Percentiles rank a stretch among this genome's conserved stretches.
These are phyloP conservation scores for Syncephalastrum monosporum DNA, from an alignment of 371 early-diverging fungal species.

Conservation along the genomic window DNA sequence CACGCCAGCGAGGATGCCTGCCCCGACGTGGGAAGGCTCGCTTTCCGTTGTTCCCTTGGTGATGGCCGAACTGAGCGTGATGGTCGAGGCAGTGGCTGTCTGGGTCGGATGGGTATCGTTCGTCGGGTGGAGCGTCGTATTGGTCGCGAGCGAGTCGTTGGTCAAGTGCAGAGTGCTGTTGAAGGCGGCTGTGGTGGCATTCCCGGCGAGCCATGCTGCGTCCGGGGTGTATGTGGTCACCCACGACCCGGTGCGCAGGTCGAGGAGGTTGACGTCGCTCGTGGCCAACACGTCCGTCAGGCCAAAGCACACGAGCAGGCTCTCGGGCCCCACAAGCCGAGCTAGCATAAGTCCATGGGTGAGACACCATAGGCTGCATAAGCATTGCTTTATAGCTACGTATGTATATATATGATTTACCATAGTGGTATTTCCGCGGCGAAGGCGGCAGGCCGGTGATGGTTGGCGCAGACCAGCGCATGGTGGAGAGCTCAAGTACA, in stretches of 20 bases:
- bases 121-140: background rate
- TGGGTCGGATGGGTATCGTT: background rate
- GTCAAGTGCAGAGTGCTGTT: slow-evolving; percentile 9
- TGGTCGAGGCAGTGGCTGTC: too few species aligned
- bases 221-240: slow-evolving; percentile 27
- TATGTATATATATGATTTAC: slow-evolving; percentile 13
- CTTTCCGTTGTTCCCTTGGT: background rate
- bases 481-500: slow-evolving; percentile 29
- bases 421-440: slow-evolving; percentile 43
- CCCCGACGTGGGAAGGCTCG: slow-evolving; percentile 15
- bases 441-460: slow-evolving; percentile 34
- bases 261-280: slow-evolving; percentile 18
- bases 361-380: too few species aligned
- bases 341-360: background rate
- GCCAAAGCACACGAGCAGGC: too few species aligned
- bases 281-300: too few species aligned
- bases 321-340: slow-evolving; percentile 11
- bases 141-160: background rate
- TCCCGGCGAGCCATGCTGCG: slow-evolving; percentile 3
- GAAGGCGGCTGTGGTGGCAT: slow-evolving; percentile 1
- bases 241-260: slow-evolving; percentile 26
- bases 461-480: slow-evolving; percentile 40
- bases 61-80: background rate
- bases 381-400: too few species aligned
- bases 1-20: slow-evolving; percentile 38